Evolutionary conservation across 345 rosid genomes (phyloP).

Genomic region (Bruguiera sexangula): DNA sequence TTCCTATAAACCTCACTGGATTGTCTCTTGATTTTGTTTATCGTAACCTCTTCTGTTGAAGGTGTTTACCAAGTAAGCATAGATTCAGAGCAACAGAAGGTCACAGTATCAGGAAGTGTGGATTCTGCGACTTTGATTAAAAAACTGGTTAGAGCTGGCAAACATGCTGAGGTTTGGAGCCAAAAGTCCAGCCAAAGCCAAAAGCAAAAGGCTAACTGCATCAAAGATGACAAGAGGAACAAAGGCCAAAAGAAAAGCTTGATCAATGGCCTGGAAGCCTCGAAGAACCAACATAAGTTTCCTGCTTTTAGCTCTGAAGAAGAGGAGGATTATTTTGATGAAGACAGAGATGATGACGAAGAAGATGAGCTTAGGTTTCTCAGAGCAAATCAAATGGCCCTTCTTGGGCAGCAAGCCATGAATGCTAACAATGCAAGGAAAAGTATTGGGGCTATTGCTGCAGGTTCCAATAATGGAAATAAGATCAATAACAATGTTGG

Average conservation of each 20-base stretch:
- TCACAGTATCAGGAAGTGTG: conserved; percentile 65
- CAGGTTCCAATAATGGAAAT: conserved; percentile 15
- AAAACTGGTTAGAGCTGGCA: conserved; percentile 64
- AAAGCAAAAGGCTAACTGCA: conserved; percentile 32
- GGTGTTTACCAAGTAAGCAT: conserved; percentile 69
- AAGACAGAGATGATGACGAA: conserved; percentile 32
- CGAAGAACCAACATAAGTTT: conserved; percentile 46
- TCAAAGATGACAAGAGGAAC: conserved; percentile 40
- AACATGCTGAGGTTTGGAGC: conserved; percentile 75
- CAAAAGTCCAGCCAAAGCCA: conserved; percentile 50
- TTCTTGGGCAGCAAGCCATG: conserved; percentile 40
- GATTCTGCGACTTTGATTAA: conserved; percentile 64
- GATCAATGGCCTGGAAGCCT: conserved; percentile 39
- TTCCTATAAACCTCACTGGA: neutral
- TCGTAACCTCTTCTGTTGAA: conserved; percentile 18
- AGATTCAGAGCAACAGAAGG: conserved; percentile 75
- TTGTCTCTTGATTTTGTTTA: neutral
- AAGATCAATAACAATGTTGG: conserved; percentile 34
- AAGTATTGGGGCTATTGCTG: conserved; percentile 25
- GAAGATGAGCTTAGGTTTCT: conserved; percentile 40
- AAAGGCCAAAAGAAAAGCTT: conserved; percentile 48
- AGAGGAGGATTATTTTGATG: conserved; percentile 39
- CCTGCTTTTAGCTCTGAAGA: conserved; percentile 36
- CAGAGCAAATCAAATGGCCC: conserved; percentile 26
- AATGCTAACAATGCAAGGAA: conserved; percentile 45